Base-by-base conservation (phyloP, 805 yeast species). In the Kodamaea restingae region DNA sequence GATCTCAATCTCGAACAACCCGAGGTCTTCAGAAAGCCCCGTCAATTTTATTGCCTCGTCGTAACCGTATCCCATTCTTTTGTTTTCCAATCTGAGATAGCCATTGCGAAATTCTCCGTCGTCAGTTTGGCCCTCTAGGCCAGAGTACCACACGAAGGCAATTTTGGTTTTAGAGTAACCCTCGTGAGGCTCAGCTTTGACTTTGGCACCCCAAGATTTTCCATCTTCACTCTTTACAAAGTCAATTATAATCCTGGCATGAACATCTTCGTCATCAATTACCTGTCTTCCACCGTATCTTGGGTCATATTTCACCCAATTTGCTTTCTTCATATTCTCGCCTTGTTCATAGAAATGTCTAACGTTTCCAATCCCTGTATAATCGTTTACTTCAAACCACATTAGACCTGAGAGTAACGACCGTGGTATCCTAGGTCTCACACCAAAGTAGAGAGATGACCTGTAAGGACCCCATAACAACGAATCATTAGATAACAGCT, bases 381-480 rank as follows among this genome's bases (percentile, higher is more conserved):
- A 68, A 20, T 67, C 61, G 44, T 84, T 82, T 4, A 76, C 73
- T 52, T 81, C 80, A 64, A 78, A 86, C 98, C 98, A 91, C 80
- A 91, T 77, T 18, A 90, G 64, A 0, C 98, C 98, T 10, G 87
- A 66, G 42, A 82, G 54, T 37, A 93, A 69, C 2, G 91, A 78
- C 25, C 78, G 71, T 1, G 96, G 96, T 3, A 84, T 52, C 35
- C 91, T 68, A 2, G 98, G 96, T 33, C 90, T 71, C 34, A 93
- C 65, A 1, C 98, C 98, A 43, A 90, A 67, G 61, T 90, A 93
- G 31, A 87, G 68, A 40, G 87, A 84, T 7, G 96, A 81, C 46
- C 97, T 67, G 60, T 88, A 91, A 1, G 98, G 95, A 1, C 95
- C 98, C 98, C 98, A 91, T 17, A 67, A 46, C 22, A 67, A 56